phyloP scores from a whole-genome alignment of 495 filamentous ascomycete genomes.

The Parathielavia appendiculata region DNA sequence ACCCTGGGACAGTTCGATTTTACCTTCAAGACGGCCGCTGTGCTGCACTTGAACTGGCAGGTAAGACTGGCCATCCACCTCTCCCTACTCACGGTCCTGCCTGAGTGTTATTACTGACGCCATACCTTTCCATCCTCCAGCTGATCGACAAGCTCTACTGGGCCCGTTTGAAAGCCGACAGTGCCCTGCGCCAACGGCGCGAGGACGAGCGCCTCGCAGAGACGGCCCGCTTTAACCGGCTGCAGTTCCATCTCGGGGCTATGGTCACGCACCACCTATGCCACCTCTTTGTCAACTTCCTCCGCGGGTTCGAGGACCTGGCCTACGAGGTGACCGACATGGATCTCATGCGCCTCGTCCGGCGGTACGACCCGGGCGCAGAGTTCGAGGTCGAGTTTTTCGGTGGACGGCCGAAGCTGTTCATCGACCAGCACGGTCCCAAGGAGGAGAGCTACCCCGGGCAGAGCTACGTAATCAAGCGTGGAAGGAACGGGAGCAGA shows the following conservation, averaged over 20 bases:
- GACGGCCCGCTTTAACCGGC: slow-evolving; percentile 15
- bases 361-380: slow-evolving; percentile 20
- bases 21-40: slow-evolving; percentile 19
- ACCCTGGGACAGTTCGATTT: slow-evolving; percentile 11
- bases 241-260: slow-evolving; percentile 23
- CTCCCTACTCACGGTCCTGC: neutral
- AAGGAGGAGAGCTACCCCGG: slow-evolving; percentile 14
- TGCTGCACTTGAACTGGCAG: slow-evolving; percentile 21
- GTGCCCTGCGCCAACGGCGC: slow-evolving; percentile 11
- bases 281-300: slow-evolving; percentile 24
- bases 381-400: slow-evolving; percentile 27
- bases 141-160: slow-evolving; percentile 24
- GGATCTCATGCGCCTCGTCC: slow-evolving; percentile 19
- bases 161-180: slow-evolving; percentile 21
- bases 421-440: slow-evolving; percentile 14
- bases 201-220: slow-evolving; percentile 8
- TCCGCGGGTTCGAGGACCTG: slow-evolving; percentile 10
- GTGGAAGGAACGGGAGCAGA: slow-evolving; percentile 11
- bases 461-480: slow-evolving; percentile 21
- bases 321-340: slow-evolving; percentile 15
- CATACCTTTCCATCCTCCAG: neutral
- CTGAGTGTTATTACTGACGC: neutral
- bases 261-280: slow-evolving; percentile 25
- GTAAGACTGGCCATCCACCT: neutral
- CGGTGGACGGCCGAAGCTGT: slow-evolving; percentile 23